These are phyloP conservation scores for Leccinum fallax DNA, from an alignment of 1,284 basidiomycete species.

Conservation along the genomic window DNA sequence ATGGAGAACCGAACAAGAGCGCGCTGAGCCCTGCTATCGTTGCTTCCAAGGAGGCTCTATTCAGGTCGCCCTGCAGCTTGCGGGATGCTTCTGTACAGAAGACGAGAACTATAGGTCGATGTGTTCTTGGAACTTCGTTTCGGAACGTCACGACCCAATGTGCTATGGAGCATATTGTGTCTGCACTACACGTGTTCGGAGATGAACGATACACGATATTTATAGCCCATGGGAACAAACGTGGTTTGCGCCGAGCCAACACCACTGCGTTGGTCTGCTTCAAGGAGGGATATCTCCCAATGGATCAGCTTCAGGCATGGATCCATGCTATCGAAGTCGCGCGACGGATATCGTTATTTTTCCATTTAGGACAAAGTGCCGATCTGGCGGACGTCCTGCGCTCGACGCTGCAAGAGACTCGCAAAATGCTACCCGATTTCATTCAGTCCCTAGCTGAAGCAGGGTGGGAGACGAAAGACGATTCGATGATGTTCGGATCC, in stretches of 20 bases:
- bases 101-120: slow-evolving; percentile 39
- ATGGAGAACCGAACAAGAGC: slow-evolving; percentile 6
- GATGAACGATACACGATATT: slow-evolving; percentile 54
- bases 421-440: slow-evolving; percentile 22
- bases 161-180: slow-evolving; percentile 12
- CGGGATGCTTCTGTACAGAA: slow-evolving; percentile 36
- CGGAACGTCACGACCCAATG: slow-evolving; percentile 13
- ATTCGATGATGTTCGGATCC: slow-evolving; percentile 36
- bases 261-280: slow-evolving; percentile 43
- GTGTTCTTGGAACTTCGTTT: slow-evolving; percentile 48
- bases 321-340: slow-evolving; percentile 43
- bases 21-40: slow-evolving; percentile 37
- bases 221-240: slow-evolving; percentile 27
- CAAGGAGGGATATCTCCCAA: slow-evolving; percentile 47
- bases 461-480: slow-evolving; percentile 29
- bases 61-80: slow-evolving; percentile 40
- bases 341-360: slow-evolving; percentile 3
- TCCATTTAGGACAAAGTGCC: background rate
- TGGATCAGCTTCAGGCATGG: slow-evolving; percentile 62
- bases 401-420: slow-evolving; percentile 22
- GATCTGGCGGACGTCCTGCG: slow-evolving; percentile 19
- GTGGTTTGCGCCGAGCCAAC: background rate
- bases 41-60: slow-evolving; percentile 40
- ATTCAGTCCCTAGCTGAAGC: slow-evolving; percentile 20
- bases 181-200: slow-evolving; percentile 36